A percentile compares a stretch with the other conserved stretches of the same genome.
These are phyloP conservation scores for Smallanthus sonchifolius DNA, from an alignment of 129 eudicot species.

Conservation along the genomic window DNA sequence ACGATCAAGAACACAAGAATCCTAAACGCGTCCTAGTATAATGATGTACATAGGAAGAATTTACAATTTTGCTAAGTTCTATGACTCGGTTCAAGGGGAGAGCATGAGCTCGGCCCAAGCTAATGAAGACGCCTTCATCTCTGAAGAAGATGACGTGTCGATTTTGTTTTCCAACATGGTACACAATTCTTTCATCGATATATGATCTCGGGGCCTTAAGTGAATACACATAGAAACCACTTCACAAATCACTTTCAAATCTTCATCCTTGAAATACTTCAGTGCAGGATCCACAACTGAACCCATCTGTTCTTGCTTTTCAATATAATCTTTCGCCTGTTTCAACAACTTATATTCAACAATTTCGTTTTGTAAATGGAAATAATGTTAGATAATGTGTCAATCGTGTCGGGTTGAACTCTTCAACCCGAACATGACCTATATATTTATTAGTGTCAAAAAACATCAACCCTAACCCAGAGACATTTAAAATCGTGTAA, in stretches of 20 bases:
- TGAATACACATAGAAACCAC: conserved; percentile 60
- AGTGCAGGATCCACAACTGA: conserved; percentile 67
- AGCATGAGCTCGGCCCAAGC: conserved; percentile 98
- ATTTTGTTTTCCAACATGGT: conserved; percentile 61
- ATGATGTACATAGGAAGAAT: conserved; percentile 18
- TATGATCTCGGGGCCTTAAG: conserved; percentile 41
- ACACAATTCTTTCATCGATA: conserved; percentile 62
- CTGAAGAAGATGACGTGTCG: conserved; percentile 67
- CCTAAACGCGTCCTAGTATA: background rate
- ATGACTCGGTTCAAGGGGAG: conserved; percentile 40
- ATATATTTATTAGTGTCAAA: too few species aligned
- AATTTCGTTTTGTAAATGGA: background rate
- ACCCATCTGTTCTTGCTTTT: conserved; percentile 52
- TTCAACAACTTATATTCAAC: background rate
- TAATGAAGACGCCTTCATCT: conserved; percentile 63
- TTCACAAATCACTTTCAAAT: conserved; percentile 67
- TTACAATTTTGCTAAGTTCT: conserved; percentile 10
- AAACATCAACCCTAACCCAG: too few species aligned
- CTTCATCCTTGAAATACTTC: conserved; percentile 62
- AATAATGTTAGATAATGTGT: background rate
- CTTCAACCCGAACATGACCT: too few species aligned
- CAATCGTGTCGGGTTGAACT: background rate
- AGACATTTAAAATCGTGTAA: too few species aligned
- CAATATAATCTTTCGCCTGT: conserved; percentile 80
- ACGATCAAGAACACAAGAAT: conserved; percentile 21